A percentile compares a stretch with the other conserved stretches of the same genome.
These are phyloP conservation scores for Phanerodontia chrysosporium DNA, from an alignment of 768 basidiomycete genomes.

Conservation along the genomic window DNA sequence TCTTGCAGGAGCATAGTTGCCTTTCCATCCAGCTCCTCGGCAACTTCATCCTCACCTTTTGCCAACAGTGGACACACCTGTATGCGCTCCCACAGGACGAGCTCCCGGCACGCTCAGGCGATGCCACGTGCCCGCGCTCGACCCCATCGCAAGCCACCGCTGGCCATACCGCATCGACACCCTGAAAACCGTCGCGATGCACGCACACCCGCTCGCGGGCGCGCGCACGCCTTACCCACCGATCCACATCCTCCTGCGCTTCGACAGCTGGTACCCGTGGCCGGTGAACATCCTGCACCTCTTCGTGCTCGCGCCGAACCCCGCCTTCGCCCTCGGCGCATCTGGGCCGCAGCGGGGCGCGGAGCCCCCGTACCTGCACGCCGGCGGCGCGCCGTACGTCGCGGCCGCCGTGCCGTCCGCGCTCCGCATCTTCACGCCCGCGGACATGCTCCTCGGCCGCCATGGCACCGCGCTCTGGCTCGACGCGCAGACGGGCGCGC, in stretches of 20 bases:
- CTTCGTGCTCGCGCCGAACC: slow-evolving; percentile 47
- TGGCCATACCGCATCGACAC: slow-evolving; percentile 60
- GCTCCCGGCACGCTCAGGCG: slow-evolving; percentile 26
- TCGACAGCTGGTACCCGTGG: slow-evolving; percentile 59
- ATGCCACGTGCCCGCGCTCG: slow-evolving; percentile 23
- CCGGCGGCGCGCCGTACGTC: slow-evolving; percentile 5
- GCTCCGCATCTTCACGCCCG: slow-evolving; percentile 50
- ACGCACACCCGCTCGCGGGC: slow-evolving; percentile 8
- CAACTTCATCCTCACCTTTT: slow-evolving; percentile 43
- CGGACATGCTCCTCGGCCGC: slow-evolving; percentile 49
- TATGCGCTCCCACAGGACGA: slow-evolving; percentile 39
- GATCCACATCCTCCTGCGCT: slow-evolving; percentile 56
- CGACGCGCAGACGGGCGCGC: slow-evolving; percentile 51
- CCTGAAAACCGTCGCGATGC: slow-evolving; percentile 35
- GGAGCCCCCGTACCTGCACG: slow-evolving; percentile 13
- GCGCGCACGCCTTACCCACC: slow-evolving; percentile 19
- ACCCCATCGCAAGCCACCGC: slow-evolving; percentile 41
- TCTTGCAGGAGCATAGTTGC: slow-evolving; percentile 33
- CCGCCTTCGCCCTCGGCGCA: not conserved
- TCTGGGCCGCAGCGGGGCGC: not conserved
- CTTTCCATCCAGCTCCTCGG: slow-evolving; percentile 40
- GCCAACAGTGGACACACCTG: slow-evolving; percentile 26
- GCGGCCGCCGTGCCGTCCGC: slow-evolving; percentile 26
- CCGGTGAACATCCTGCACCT: slow-evolving; percentile 68
- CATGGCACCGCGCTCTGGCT: slow-evolving; percentile 66